Evolutionary conservation across 495 filamentous ascomycete genomes (phyloP).

Genomic region (Penicillium paradoxum): DNA sequence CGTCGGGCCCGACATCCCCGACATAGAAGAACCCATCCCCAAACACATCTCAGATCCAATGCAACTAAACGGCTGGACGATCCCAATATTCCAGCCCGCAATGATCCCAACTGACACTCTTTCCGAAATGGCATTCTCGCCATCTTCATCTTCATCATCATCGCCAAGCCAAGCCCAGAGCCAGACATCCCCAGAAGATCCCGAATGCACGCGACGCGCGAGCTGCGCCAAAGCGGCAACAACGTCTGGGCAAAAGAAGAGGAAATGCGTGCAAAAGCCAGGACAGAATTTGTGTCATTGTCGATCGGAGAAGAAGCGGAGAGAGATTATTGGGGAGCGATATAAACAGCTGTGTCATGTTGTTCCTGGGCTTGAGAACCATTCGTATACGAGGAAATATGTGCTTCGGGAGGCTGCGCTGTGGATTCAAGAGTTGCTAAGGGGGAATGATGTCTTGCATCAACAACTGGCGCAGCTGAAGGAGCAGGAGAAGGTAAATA

Average conservation of each 20-base stretch:
- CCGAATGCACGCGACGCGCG: background rate
- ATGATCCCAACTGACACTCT: background rate
- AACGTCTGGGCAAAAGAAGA: constrained; percentile 7
- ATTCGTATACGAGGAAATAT: constrained; percentile 23
- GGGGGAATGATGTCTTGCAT: constrained; percentile 13
- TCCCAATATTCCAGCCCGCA: constrained; percentile 1
- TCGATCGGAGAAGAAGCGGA: constrained; percentile 22
- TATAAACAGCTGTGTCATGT: constrained; percentile 15
- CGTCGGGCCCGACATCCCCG: constrained; percentile 3
- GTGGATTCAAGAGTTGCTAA: constrained; percentile 9
- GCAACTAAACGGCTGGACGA: background rate
- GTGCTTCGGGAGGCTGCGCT: constrained; percentile 16
- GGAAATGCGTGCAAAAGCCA: constrained; percentile 22
- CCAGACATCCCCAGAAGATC: background rate
- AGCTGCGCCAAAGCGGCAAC: background rate
- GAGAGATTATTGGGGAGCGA: constrained; percentile 18
- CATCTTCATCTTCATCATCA: background rate
- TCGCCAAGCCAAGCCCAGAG: background rate
- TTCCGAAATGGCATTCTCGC: background rate
- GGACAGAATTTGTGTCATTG: constrained; percentile 25
- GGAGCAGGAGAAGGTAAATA: constrained; percentile 3
- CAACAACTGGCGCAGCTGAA: constrained; percentile 7
- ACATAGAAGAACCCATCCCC: background rate
- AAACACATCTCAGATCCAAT: background rate
- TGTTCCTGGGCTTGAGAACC: constrained; percentile 16